These are phyloP conservation scores for Trichoderma reesei DNA, from an alignment of 495 filamentous ascomycete genomes.

Conservation along the genomic window DNA sequence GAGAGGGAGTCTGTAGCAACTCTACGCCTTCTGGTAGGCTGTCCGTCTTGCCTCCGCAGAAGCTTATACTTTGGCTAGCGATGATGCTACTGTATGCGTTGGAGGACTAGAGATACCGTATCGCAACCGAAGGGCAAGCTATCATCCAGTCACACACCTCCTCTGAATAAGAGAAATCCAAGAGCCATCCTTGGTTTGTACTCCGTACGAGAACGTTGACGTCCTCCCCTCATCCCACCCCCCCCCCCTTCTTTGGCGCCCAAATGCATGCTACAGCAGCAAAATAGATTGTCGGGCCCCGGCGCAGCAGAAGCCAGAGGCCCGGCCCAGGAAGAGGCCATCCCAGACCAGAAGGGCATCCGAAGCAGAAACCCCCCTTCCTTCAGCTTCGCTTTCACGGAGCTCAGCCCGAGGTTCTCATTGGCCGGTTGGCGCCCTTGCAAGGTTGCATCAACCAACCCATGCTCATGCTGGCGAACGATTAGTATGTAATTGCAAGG, in stretches of 20 bases:
- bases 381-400: conserved; percentile 4
- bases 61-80: not conserved
- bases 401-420: not conserved
- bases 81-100: not conserved
- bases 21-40: not conserved
- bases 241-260: not conserved
- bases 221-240: too few relatives aligned
- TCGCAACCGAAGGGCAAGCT: not conserved
- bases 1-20: too few relatives aligned
- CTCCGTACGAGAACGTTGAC: too few relatives aligned
- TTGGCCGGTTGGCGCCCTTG: not conserved
- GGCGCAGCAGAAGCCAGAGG: conserved; percentile 4
- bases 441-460: not conserved
- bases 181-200: too few relatives aligned
- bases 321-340: not conserved
- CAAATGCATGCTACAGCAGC: conserved; percentile 1
- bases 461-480: not conserved
- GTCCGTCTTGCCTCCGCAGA: not conserved
- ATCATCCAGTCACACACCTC: too few relatives aligned
- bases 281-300: not conserved
- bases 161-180: too few relatives aligned
- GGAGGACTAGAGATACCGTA: too few relatives aligned
- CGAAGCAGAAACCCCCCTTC: conserved; percentile 2
- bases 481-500: not conserved
- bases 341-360: not conserved